These are phyloP conservation scores for Patellifolia procumbens DNA, from an alignment of 179 eudicot genomes.

Conservation along the genomic window DNA sequence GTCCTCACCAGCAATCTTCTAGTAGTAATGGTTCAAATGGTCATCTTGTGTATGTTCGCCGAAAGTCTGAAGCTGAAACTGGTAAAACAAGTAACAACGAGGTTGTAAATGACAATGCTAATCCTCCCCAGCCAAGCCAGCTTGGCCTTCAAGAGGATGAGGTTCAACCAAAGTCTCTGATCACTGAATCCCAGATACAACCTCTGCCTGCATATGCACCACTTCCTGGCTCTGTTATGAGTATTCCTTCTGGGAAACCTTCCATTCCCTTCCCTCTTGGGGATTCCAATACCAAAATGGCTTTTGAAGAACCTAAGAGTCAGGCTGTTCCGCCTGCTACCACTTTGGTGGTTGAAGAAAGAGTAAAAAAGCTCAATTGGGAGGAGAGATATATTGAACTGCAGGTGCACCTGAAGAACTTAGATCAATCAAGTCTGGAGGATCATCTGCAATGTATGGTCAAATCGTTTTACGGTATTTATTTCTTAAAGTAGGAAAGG, in stretches of 20 bases:
- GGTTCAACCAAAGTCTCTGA: slow-evolving; percentile 33
- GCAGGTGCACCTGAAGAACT: slow-evolving; percentile 58
- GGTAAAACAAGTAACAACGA: slow-evolving; percentile 47
- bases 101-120: slow-evolving; percentile 34
- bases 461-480: slow-evolving; percentile 1
- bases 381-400: slow-evolving; percentile 65
- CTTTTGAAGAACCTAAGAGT: slow-evolving; percentile 31
- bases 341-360: slow-evolving; percentile 38
- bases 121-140: slow-evolving; percentile 35
- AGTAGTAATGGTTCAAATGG: slow-evolving; percentile 51
- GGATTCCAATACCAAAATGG: slow-evolving; percentile 32
- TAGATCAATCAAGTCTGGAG: slow-evolving; percentile 70
- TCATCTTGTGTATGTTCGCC: slow-evolving; percentile 81
- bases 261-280: slow-evolving; percentile 40
- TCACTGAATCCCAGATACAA: slow-evolving; percentile 38
- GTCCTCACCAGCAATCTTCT: slow-evolving; percentile 47
- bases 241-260: slow-evolving; percentile 52
- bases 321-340: slow-evolving; percentile 33
- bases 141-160: slow-evolving; percentile 36
- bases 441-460: slow-evolving; percentile 74
- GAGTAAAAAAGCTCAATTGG: slow-evolving; percentile 54
- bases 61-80: slow-evolving; percentile 67
- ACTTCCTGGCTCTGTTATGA: slow-evolving; percentile 36
- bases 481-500: neutral
- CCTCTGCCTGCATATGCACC: slow-evolving; percentile 42